phyloP scores from a whole-genome alignment of 2,329 filamentous ascomycete species.

The Trichoderma asperellum region DNA sequence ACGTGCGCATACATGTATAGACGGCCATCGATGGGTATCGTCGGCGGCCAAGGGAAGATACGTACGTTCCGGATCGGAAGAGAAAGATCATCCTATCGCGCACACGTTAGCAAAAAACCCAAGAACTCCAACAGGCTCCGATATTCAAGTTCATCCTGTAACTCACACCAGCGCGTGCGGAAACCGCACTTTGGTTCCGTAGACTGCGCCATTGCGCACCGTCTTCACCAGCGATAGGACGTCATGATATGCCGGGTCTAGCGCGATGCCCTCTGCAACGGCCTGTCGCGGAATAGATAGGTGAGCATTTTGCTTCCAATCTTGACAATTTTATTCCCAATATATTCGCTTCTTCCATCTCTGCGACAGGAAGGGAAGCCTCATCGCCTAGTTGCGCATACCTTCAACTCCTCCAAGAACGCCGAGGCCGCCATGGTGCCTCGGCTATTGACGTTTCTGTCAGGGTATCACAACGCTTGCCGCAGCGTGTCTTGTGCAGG shows the following conservation, averaged over 20 bases:
- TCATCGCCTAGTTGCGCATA: conserved; percentile 26
- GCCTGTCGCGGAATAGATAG: conserved; percentile 51
- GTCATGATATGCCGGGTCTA: conserved; percentile 85
- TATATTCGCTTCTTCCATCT: background rate
- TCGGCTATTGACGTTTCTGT: conserved; percentile 26
- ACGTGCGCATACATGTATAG: background rate
- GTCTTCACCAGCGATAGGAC: conserved; percentile 85
- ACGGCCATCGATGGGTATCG: conserved; percentile 1
- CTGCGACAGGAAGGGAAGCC: background rate
- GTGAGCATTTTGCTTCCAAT: background rate
- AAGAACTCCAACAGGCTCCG: background rate
- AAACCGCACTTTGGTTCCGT: conserved; percentile 96
- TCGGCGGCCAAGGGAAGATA: conserved; percentile 33
- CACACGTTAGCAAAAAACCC: conserved; percentile 33
- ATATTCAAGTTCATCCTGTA: conserved; percentile 29
- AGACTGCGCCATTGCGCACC: conserved; percentile 94
- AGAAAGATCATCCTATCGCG: conserved; percentile 83
- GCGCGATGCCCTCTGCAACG: conserved; percentile 73
- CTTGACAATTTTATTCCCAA: too few relatives aligned
- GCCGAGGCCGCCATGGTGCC: conserved; percentile 32
- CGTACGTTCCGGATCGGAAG: conserved; percentile 86
- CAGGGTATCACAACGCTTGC: background rate
- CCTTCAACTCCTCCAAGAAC: conserved; percentile 36
- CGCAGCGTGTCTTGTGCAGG: background rate
- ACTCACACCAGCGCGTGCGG: conserved; percentile 86